Conservation (phyloP, 495 filamentous ascomycete genomes). For the Talaromyces adpressus region DNA sequence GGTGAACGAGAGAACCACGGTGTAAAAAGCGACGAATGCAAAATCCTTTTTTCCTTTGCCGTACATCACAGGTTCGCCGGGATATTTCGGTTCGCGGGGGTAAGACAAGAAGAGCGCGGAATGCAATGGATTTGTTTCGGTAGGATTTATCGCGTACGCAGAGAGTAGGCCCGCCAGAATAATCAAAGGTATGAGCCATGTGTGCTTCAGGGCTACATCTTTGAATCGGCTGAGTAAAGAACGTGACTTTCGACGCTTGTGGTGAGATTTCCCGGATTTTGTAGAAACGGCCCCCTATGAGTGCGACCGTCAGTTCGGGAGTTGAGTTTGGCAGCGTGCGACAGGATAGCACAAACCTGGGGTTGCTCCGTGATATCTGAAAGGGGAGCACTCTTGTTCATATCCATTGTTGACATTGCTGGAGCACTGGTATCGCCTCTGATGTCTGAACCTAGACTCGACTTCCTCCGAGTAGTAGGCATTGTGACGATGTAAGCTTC, state of each 20-base stretch:
- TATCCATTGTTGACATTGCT: slow-evolving; percentile 47
- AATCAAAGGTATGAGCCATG: slow-evolving; percentile 73
- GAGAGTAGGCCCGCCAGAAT: slow-evolving; percentile 56
- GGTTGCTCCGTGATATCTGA: background rate
- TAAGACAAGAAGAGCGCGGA: slow-evolving; percentile 93
- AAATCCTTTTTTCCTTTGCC: slow-evolving; percentile 84
- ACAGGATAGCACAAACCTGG: background rate
- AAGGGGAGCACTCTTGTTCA: slow-evolving; percentile 36
- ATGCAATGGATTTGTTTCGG: slow-evolving; percentile 73
- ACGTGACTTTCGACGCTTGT: slow-evolving; percentile 47
- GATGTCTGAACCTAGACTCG: slow-evolving; percentile 44
- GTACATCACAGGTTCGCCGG: slow-evolving; percentile 61
- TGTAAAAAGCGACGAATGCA: slow-evolving; percentile 86
- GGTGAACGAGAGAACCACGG: slow-evolving; percentile 80
- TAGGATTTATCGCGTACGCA: slow-evolving; percentile 73
- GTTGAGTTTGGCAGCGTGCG: background rate
- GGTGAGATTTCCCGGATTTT: slow-evolving; percentile 31
- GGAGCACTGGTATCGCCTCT: slow-evolving; percentile 46
- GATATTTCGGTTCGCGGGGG: slow-evolving; percentile 50
- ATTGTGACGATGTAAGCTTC: slow-evolving; percentile 16
- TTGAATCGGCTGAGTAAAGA: slow-evolving; percentile 60
- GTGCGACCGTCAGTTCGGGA: background rate
- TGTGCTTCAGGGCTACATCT: slow-evolving; percentile 61
- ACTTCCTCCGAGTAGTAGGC: slow-evolving; percentile 39
- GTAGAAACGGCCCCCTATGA: slow-evolving; percentile 13